These are phyloP conservation scores for Colletotrichum limetticola DNA, from an alignment of 2,329 filamentous ascomycete species.

Conservation along the genomic window DNA sequence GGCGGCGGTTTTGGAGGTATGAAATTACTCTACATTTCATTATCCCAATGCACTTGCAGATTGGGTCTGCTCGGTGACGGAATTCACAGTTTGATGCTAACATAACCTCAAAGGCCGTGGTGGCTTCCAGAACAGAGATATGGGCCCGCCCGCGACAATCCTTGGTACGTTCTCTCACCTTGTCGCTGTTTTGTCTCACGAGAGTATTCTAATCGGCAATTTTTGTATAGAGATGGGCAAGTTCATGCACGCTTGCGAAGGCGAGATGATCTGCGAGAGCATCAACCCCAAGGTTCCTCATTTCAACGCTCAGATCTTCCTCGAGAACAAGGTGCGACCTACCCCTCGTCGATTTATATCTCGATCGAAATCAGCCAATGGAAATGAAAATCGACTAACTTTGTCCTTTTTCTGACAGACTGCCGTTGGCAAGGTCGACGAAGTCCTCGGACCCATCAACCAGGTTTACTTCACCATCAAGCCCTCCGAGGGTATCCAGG, in stretches of 20 bases:
- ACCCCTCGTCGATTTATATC: neutral
- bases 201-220: neutral
- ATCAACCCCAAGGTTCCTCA: conserved; percentile 96
- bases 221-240: conserved; percentile 81
- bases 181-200: neutral
- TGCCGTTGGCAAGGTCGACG: conserved; percentile 94
- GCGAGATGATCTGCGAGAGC: conserved; percentile 97
- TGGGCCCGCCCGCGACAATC: conserved; percentile 36
- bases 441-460: conserved; percentile 97
- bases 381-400: neutral
- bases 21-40: neutral
- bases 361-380: neutral
- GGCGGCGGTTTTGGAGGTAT: conserved; percentile 26
- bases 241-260: conserved; percentile 94
- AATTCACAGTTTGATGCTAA: neutral
- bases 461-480: conserved; percentile 99
- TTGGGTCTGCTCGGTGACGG: neutral
- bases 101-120: conserved; percentile 30
- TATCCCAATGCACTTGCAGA: neutral
- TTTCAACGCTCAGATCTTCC: conserved; percentile 99
- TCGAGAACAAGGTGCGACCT: conserved; percentile 87
- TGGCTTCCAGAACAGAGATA: conserved; percentile 35
- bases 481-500: conserved; percentile 95
- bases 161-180: conserved; percentile 25
- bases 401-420: conserved; percentile 60